A percentile compares a stretch with the other conserved stretches of the same genome.
Evolutionary conservation across 169 alveolate genomes (phyloP).

Genomic region (Babesia bovis): DNA sequence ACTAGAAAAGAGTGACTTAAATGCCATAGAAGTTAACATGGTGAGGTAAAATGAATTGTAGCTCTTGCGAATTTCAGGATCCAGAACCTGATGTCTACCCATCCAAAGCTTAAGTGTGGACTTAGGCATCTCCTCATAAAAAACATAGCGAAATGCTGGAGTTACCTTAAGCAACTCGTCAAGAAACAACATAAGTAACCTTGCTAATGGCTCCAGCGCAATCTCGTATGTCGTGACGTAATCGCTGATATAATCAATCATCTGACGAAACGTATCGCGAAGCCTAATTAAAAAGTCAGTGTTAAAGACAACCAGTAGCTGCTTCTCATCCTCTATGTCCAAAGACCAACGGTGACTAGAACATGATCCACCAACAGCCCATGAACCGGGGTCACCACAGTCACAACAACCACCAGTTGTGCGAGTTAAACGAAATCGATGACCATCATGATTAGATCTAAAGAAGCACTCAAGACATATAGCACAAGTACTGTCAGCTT

Average conservation of each 20-base stretch:
- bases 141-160: constrained; percentile 42
- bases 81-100: constrained; percentile 36
- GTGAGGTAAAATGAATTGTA: constrained; percentile 57
- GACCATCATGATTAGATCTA: constrained; percentile 58
- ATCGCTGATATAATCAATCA: constrained; percentile 6
- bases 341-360: constrained; percentile 20
- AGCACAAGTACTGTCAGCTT: constrained; percentile 64
- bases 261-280: constrained; percentile 16
- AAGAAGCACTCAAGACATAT: constrained; percentile 62
- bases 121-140: constrained; percentile 11
- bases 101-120: constrained; percentile 48
- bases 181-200: constrained; percentile 39
- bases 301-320: constrained; percentile 25
- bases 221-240: constrained; percentile 14
- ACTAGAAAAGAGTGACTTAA: constrained; percentile 37
- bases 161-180: constrained; percentile 49
- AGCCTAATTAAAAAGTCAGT: constrained; percentile 26
- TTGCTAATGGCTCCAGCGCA: constrained; percentile 10
- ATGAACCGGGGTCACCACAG: constrained; percentile 63
- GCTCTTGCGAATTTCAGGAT: constrained; percentile 30
- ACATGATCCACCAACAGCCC: constrained; percentile 63
- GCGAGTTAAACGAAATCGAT: constrained; percentile 36
- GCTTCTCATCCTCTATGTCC: constrained; percentile 14
- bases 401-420: constrained; percentile 70
- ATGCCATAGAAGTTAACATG: constrained; percentile 55